A percentile compares a stretch with the other conserved stretches of the same genome.
Evolutionary conservation across 768 basidiomycete species (phyloP).

Genomic region (Crucibulum laeve): DNA sequence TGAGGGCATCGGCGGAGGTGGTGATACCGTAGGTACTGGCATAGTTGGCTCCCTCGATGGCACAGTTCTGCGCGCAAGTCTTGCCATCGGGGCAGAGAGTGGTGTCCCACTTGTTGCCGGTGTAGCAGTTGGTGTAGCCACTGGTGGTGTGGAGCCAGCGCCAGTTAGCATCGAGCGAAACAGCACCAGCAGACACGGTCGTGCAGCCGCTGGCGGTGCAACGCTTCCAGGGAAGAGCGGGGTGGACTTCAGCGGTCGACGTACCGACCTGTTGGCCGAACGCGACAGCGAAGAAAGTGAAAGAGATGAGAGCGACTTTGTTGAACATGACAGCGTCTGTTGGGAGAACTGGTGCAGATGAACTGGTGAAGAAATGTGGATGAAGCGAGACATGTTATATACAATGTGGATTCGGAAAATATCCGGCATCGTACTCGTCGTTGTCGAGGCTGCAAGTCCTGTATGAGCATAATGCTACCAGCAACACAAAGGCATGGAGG

Average conservation of each 20-base stretch:
- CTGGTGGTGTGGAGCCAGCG: slow-evolving; percentile 29
- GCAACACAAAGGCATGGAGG: no score
- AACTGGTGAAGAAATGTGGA: no score
- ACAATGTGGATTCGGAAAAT: no score
- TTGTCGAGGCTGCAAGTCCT: no score
- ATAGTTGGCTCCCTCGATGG: slow-evolving; percentile 32
- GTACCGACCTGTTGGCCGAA: slow-evolving; percentile 40
- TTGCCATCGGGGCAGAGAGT: slow-evolving; percentile 33
- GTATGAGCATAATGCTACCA: no score
- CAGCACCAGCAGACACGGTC: slow-evolving; percentile 21
- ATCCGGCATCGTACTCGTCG: no score
- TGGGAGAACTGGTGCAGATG: neutral
- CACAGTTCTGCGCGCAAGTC: slow-evolving; percentile 32
- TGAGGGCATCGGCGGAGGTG: slow-evolving; percentile 30
- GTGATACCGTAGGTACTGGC: slow-evolving; percentile 38
- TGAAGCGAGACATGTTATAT: no score
- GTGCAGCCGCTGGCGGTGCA: slow-evolving; percentile 27
- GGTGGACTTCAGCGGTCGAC: slow-evolving; percentile 35
- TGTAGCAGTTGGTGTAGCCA: slow-evolving; percentile 28
- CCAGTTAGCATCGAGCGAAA: slow-evolving; percentile 42
- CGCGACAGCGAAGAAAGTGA: slow-evolving; percentile 20
- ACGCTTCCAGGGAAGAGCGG: slow-evolving; percentile 28
- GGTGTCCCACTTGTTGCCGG: slow-evolving; percentile 37
- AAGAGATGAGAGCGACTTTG: neutral
- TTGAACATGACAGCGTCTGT: neutral